Conservation (phyloP, 352 stramenopile species). For the Phytophthora melonis region DNA sequence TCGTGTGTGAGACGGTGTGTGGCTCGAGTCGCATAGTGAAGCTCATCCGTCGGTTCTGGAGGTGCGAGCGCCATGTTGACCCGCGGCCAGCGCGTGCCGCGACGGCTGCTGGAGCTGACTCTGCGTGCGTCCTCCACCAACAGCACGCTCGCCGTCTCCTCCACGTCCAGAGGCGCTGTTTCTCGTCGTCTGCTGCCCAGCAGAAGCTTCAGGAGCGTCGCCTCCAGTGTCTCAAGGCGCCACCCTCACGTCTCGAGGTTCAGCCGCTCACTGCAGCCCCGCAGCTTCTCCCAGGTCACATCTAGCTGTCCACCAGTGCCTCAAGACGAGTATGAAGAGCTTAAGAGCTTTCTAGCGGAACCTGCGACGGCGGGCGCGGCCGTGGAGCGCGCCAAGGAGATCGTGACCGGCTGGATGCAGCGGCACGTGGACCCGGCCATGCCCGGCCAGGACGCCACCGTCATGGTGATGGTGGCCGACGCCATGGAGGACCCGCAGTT, state of each 20-base stretch:
- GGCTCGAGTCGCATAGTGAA: too few species aligned
- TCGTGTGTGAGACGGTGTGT: too few species aligned
- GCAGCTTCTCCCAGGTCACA: slow-evolving; percentile 27
- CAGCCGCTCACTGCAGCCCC: slow-evolving; percentile 17
- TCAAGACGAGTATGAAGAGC: slow-evolving; percentile 61
- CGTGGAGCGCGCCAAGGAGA: slow-evolving; percentile 46
- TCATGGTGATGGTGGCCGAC: slow-evolving; percentile 84
- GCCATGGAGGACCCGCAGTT: slow-evolving; percentile 64
- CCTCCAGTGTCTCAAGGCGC: not conserved
- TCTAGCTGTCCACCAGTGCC: slow-evolving; percentile 33
- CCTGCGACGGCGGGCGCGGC: slow-evolving; percentile 45
- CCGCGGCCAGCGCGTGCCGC: slow-evolving; percentile 18
- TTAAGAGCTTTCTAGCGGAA: slow-evolving; percentile 71
- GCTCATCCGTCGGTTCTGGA: slow-evolving; percentile 18
- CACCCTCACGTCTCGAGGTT: slow-evolving; percentile 2
- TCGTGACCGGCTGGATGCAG: slow-evolving; percentile 62
- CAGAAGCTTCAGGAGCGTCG: slow-evolving; percentile 13
- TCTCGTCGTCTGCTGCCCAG: slow-evolving; percentile 12
- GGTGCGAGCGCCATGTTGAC: slow-evolving; percentile 33
- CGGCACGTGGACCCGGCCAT: slow-evolving; percentile 72
- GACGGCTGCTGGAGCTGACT: slow-evolving; percentile 34
- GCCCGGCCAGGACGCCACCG: slow-evolving; percentile 75
- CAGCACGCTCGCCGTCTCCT: not conserved
- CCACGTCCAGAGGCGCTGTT: slow-evolving; percentile 14
- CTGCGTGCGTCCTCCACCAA: slow-evolving; percentile 10